These are phyloP conservation scores for Erigeron philadelphicus DNA, from an alignment of 140 eudicot genomes.

Conservation along the genomic window DNA sequence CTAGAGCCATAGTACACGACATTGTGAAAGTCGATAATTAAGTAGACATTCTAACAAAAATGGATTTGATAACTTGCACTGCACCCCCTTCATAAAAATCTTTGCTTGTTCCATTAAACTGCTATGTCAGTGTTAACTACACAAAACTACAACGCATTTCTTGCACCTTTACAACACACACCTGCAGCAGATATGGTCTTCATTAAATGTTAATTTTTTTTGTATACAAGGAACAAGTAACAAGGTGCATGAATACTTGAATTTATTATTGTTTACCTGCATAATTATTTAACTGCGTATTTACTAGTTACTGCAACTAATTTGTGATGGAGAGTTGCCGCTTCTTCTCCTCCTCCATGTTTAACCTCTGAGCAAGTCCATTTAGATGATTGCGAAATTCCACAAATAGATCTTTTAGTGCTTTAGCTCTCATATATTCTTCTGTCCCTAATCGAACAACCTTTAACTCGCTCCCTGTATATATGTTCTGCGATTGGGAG, in stretches of 20 bases:
- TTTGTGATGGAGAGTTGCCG: constrained; percentile 14
- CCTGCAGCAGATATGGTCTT: neutral
- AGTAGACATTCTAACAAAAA: no score
- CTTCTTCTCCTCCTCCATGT: constrained; percentile 47
- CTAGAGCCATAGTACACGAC: no score
- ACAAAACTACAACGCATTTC: neutral
- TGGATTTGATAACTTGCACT: neutral
- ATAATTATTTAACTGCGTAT: constrained; percentile 17
- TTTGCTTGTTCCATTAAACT: constrained; percentile 3
- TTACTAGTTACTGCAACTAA: constrained; percentile 19
- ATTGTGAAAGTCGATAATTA: no score
- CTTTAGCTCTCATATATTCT: constrained; percentile 47
- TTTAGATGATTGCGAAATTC: constrained; percentile 45
- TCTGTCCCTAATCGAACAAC: constrained; percentile 50
- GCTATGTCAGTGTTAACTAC: constrained; percentile 3
- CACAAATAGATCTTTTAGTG: constrained; percentile 35
- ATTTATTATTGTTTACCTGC: constrained; percentile 21
- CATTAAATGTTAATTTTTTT: neutral
- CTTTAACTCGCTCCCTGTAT: constrained; percentile 27
- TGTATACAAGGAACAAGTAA: constrained; percentile 5
- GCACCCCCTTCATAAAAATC: neutral
- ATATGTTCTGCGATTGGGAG: constrained; percentile 19
- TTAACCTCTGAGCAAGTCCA: constrained; percentile 39
- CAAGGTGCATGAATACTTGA: neutral
- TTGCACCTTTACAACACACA: constrained; percentile 10